Conservation (phyloP, 2,329 filamentous ascomycete species). For the Hypoxylon sp. region DNA sequence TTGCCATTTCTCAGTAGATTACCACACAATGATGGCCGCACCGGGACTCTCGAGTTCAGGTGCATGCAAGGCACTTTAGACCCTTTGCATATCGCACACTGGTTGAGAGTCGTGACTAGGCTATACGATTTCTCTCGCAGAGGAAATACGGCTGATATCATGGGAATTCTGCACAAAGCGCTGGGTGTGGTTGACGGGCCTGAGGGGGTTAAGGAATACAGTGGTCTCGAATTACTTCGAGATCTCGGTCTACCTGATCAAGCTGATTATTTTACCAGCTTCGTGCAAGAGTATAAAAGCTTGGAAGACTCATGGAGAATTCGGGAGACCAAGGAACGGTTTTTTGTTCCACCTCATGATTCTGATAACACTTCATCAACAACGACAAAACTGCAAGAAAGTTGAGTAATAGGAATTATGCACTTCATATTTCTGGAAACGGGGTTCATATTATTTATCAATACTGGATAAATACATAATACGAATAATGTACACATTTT, state of each 20-base stretch:
- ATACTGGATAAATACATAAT: conserved; percentile 7
- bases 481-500: no score
- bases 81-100: conserved; percentile 15
- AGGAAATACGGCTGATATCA: conserved; percentile 13
- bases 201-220: no score
- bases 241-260: conserved; percentile 19
- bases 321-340: no score
- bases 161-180: conserved; percentile 6
- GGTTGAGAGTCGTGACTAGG: conserved; percentile 19
- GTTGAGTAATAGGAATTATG: no score
- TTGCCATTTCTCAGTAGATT: neutral
- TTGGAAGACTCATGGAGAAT: no score
- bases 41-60: conserved; percentile 26
- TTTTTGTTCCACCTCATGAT: no score
- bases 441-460: no score
- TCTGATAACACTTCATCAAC: no score
- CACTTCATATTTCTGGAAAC: no score
- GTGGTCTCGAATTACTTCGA: conserved; percentile 7
- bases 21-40: conserved; percentile 19
- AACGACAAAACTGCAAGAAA: no score
- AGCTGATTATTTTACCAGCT: conserved; percentile 15
- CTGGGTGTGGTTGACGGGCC: no score
- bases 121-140: conserved; percentile 13
- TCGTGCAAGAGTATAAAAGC: no score
- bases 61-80: conserved; percentile 19